Evolutionary conservation across 2,329 filamentous ascomycete genomes (phyloP).

Genomic region (Juglanconis sp.): DNA sequence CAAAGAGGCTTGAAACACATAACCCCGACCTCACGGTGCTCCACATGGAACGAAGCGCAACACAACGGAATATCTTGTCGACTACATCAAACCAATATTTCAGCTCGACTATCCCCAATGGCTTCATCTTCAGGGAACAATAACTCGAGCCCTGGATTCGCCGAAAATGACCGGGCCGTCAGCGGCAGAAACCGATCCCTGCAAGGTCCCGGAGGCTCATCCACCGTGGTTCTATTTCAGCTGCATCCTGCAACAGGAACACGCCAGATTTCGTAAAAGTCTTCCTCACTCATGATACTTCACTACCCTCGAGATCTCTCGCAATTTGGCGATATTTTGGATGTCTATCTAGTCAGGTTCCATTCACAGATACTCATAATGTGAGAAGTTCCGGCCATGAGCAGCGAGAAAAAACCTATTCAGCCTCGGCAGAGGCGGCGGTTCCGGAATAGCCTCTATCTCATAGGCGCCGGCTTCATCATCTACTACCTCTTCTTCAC

Average conservation of each 20-base stretch:
- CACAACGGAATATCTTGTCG: neutral
- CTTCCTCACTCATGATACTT: neutral
- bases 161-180: neutral
- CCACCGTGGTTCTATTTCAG: constrained; percentile 14
- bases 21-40: neutral
- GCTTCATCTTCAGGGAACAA: neutral
- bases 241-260: constrained; percentile 11
- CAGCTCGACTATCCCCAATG: neutral
- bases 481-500: constrained; percentile 26
- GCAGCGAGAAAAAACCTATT: constrained; percentile 21
- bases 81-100: neutral
- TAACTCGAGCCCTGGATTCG: neutral
- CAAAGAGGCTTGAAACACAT: neutral
- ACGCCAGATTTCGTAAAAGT: neutral
- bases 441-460: constrained; percentile 21
- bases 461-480: constrained; percentile 20
- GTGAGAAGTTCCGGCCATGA: constrained; percentile 14
- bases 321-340: neutral
- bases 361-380: neutral
- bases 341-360: neutral
- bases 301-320: neutral
- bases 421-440: constrained; percentile 21
- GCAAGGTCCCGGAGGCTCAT: constrained; percentile 10
- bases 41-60: neutral
- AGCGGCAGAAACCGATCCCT: neutral